These are phyloP conservation scores for Aspergillus quadricinctus DNA, from an alignment of 2,329 filamentous ascomycete genomes.

Conservation along the genomic window DNA sequence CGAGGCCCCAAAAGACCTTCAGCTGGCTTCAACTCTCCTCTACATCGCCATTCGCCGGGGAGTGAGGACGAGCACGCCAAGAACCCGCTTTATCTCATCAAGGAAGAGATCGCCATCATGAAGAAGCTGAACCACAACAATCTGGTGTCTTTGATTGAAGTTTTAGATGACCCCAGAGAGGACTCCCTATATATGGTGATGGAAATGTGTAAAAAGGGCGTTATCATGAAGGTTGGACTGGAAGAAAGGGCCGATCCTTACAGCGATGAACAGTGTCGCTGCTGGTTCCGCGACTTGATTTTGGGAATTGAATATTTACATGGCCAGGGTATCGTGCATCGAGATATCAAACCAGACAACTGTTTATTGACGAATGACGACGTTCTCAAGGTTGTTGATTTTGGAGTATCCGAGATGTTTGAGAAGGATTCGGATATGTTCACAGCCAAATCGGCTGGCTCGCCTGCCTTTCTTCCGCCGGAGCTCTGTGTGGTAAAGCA, in stretches of 20 bases:
- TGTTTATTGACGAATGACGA: conserved; percentile 84
- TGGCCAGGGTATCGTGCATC: conserved; percentile 87
- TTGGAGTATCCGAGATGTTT: conserved; percentile 99
- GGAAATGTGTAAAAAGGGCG: conserved; percentile 98
- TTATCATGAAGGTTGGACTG: conserved; percentile 93
- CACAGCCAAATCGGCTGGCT: conserved; percentile 88
- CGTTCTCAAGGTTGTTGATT: conserved; percentile 95
- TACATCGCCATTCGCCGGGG: conserved; percentile 56
- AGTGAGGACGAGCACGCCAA: conserved; percentile 53
- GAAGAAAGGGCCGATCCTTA: conserved; percentile 79
- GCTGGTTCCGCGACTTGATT: conserved; percentile 93
- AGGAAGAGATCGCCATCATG: conserved; percentile 97
- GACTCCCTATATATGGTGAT: conserved; percentile 98
- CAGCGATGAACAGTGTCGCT: conserved; percentile 72
- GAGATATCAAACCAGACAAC: conserved; percentile 98
- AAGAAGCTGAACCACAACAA: conserved; percentile 96
- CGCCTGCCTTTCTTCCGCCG: conserved; percentile 88
- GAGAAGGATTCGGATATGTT: conserved; percentile 83
- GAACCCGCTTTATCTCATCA: conserved; percentile 78
- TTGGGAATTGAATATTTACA: conserved; percentile 94
- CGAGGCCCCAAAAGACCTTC: conserved; percentile 52
- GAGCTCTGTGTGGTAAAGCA: conserved; percentile 86
- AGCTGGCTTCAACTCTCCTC: conserved; percentile 58
- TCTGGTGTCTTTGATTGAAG: conserved; percentile 87
- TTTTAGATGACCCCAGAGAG: conserved; percentile 90